phyloP scores from a whole-genome alignment of 169 alveolate genomes.

The Pseudocohnilembus persalinus region DNA sequence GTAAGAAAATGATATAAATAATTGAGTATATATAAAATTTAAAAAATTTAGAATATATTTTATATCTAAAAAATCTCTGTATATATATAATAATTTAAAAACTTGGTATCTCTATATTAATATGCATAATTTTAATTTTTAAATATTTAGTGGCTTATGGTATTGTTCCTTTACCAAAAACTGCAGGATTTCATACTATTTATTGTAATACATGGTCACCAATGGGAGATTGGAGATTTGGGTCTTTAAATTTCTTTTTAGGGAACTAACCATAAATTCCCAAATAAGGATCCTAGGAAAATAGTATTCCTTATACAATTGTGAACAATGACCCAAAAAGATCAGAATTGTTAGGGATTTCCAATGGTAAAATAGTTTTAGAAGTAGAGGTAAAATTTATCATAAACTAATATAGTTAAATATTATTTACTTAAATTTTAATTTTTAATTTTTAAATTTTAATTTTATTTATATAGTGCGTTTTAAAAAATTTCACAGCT shows the following conservation, averaged over 20 bases:
- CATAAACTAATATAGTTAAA: background rate
- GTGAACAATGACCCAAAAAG: slow-evolving; percentile 31
- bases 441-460: no score
- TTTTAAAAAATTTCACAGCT: background rate
- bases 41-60: background rate
- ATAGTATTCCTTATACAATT: background rate
- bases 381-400: slow-evolving; percentile 37
- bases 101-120: no score
- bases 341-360: slow-evolving; percentile 26
- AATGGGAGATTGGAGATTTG: slow-evolving; percentile 42
- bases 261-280: slow-evolving; percentile 42
- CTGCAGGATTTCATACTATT: slow-evolving; percentile 34
- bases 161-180: slow-evolving; percentile 28
- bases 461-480: background rate
- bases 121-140: no score
- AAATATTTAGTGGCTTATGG: slow-evolving; percentile 30
- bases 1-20: slow-evolving; percentile 6
- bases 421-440: no score
- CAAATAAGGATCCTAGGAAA: slow-evolving; percentile 18
- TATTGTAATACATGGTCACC: slow-evolving; percentile 51
- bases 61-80: background rate
- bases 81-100: background rate
- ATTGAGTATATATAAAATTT: background rate
- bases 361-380: slow-evolving; percentile 38
- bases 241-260: slow-evolving; percentile 27